These are phyloP conservation scores for Blastobotrys persicus DNA, from an alignment of 1,139 yeast species.

Conservation along the genomic window DNA sequence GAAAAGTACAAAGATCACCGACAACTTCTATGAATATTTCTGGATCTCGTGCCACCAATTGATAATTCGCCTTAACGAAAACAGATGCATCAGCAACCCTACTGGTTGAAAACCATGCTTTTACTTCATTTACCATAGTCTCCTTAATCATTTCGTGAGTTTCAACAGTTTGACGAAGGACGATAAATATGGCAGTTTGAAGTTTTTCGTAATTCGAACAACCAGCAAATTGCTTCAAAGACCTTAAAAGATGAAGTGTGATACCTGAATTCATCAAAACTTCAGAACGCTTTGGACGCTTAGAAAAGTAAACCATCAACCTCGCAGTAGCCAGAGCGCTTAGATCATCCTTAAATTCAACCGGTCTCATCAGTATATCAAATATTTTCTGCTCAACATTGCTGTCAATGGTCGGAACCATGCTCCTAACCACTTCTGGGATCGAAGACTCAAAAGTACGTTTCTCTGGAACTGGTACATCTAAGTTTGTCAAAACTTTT, in stretches of 20 bases:
- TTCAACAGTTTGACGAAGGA: constrained; percentile 72
- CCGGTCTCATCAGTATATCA: constrained; percentile 42
- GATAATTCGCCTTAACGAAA: constrained; percentile 54
- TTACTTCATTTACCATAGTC: constrained; percentile 43
- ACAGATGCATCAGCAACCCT: constrained; percentile 49
- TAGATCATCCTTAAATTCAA: constrained; percentile 43
- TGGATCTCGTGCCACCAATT: constrained; percentile 60
- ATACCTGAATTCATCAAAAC: constrained; percentile 47
- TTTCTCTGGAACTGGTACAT: constrained; percentile 23
- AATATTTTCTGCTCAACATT: constrained; percentile 43
- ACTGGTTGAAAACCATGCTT: constrained; percentile 39
- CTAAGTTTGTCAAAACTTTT: constrained; percentile 28
- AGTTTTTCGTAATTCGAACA: constrained; percentile 33
- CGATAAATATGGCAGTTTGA: constrained; percentile 36
- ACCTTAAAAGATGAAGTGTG: constrained; percentile 35
- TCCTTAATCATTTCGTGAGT: constrained; percentile 49
- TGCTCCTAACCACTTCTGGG: constrained; percentile 18
- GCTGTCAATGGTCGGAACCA: constrained; percentile 33
- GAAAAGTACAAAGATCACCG: constrained; percentile 41
- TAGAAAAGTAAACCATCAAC: constrained; percentile 53
- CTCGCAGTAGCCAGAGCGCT: constrained; percentile 53
- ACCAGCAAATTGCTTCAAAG: constrained; percentile 32
- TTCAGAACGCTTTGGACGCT: constrained; percentile 42
- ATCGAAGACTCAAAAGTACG: constrained; percentile 14
- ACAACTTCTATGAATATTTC: constrained; percentile 53